Percentiles rank a stretch among this genome's conserved stretches.
These are phyloP conservation scores for Jatropha podagrica DNA, from an alignment of 441 rosid genomes.

Conservation along the genomic window DNA sequence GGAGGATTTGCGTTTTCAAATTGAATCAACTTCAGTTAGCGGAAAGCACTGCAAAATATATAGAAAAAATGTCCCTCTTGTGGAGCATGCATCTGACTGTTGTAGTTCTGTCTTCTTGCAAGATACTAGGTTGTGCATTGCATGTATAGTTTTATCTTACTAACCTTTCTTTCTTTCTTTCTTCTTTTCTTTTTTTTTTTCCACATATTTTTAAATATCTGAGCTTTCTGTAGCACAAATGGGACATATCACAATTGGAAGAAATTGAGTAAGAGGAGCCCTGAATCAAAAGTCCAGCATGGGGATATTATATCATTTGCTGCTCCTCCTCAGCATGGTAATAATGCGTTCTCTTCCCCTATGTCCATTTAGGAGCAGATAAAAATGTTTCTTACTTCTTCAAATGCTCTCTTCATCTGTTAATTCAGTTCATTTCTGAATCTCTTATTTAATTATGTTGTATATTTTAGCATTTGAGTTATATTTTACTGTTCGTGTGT, in stretches of 20 bases:
- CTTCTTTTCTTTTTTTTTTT: neutral
- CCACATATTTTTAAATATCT: conserved; percentile 1
- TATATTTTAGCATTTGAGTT: neutral
- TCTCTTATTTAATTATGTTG: neutral
- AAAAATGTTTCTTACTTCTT: neutral
- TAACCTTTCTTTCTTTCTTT: no score
- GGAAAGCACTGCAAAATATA: conserved; percentile 77
- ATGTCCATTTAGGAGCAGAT: neutral
- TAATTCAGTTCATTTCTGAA: neutral
- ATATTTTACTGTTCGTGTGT: no score
- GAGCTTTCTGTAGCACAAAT: conserved; percentile 55
- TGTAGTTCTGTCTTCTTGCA: conserved; percentile 53
- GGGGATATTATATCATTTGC: conserved; percentile 87
- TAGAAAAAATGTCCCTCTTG: conserved; percentile 37
- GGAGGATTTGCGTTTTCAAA: conserved; percentile 54
- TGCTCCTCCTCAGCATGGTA: conserved; percentile 89
- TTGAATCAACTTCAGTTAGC: conserved; percentile 72
- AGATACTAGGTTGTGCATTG: conserved; percentile 66
- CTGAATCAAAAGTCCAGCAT: conserved; percentile 62
- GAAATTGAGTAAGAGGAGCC: conserved; percentile 60
- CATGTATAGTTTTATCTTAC: neutral
- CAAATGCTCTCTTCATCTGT: neutral
- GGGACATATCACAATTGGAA: conserved; percentile 89
- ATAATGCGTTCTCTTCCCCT: neutral
- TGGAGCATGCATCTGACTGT: conserved; percentile 26